Conservation (phyloP, 2,329 filamentous ascomycete species). For the Celoporthe dispersa region DNA sequence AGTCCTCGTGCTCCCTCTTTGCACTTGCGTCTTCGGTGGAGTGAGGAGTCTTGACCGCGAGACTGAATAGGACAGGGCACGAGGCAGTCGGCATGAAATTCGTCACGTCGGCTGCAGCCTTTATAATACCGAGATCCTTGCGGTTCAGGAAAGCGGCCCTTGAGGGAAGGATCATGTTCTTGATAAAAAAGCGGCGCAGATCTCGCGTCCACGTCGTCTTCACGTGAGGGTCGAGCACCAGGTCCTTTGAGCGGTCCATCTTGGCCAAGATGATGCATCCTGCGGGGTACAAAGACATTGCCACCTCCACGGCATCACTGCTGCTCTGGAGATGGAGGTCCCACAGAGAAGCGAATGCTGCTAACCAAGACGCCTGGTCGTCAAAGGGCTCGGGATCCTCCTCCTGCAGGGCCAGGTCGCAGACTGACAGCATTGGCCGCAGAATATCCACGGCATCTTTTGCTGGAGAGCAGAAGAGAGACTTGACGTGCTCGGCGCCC, state of each 20-base stretch:
- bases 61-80: constrained; percentile 50
- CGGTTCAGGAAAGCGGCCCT: constrained; percentile 51
- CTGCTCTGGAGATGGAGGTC: constrained; percentile 56
- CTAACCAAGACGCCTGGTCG: constrained; percentile 52
- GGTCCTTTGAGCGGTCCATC: constrained; percentile 38
- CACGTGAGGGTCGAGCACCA: constrained; percentile 34
- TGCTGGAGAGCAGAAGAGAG: constrained; percentile 57
- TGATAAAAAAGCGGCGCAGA: constrained; percentile 53
- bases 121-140: constrained; percentile 47
- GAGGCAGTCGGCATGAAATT: constrained; percentile 42
- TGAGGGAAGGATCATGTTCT: constrained; percentile 56
- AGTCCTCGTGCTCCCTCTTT: constrained; percentile 44
- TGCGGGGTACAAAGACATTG: constrained; percentile 49
- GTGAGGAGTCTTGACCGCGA: constrained; percentile 41
- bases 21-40: constrained; percentile 44
- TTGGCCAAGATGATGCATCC: constrained; percentile 47
- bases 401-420: constrained; percentile 44
- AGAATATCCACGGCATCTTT: constrained; percentile 52
- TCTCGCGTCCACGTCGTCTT: constrained; percentile 49
- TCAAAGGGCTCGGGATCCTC: constrained; percentile 40
- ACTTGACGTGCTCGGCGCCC: constrained; percentile 62
- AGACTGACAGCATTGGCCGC: constrained; percentile 51
- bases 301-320: constrained; percentile 54
- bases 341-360: constrained; percentile 53
- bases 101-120: constrained; percentile 46